Evolutionary conservation across 345 rosid species (phyloP).

Genomic region (Syzygium aromaticum): DNA sequence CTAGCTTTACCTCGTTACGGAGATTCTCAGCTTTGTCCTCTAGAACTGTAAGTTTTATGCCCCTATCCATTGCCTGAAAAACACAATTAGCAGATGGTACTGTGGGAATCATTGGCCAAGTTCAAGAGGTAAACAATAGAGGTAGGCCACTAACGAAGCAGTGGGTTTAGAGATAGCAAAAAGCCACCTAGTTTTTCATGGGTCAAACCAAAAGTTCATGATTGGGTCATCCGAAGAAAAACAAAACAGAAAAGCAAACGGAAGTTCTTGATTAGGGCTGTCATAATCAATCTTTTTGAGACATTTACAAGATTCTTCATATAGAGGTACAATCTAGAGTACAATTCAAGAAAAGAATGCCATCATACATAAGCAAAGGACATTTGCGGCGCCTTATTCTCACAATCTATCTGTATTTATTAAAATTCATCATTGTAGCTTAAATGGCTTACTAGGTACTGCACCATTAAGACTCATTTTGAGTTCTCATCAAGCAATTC

Average conservation of each 20-base stretch:
- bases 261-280: not conserved
- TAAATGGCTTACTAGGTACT: not conserved
- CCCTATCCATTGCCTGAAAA: slow-evolving; percentile 69
- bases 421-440: not conserved
- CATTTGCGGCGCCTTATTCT: not conserved
- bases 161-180: not conserved
- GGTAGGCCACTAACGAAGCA: no score
- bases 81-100: not conserved
- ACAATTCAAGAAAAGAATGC: not conserved
- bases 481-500: not conserved
- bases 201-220: not conserved
- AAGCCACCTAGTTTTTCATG: not conserved
- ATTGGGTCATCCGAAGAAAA: not conserved
- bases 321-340: not conserved
- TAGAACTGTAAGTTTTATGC: slow-evolving; percentile 50
- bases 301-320: not conserved
- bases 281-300: not conserved
- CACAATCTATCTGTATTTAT: not conserved
- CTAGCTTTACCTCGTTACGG: slow-evolving; percentile 45
- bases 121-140: not conserved
- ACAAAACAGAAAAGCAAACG: not conserved
- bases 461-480: not conserved
- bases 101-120: not conserved
- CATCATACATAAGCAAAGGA: not conserved
- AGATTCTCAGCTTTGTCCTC: slow-evolving; percentile 68